These are phyloP conservation scores for Dactylis glomerata DNA, from an alignment of 176 grass and related monocot species.

Conservation along the genomic window DNA sequence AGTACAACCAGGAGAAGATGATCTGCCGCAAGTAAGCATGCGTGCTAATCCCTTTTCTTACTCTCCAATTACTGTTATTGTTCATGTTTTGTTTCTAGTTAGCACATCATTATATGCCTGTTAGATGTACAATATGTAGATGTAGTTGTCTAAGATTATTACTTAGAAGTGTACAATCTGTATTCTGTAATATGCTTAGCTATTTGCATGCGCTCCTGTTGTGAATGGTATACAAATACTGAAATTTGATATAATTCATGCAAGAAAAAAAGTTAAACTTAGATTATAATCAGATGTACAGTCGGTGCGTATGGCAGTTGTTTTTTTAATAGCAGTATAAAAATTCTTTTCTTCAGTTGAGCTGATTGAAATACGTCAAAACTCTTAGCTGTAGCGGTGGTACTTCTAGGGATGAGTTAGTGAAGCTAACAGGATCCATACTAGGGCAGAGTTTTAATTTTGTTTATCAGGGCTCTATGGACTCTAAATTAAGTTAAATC, in stretches of 20 bases:
- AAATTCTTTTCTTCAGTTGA: background rate
- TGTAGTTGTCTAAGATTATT: background rate
- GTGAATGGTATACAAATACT: background rate
- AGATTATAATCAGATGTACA: background rate
- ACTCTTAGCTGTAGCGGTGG: background rate
- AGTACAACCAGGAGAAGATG: slow-evolving; percentile 66
- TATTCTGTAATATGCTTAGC: background rate
- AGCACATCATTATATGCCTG: background rate
- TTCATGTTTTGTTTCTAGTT: background rate
- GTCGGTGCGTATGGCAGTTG: background rate
- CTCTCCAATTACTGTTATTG: background rate
- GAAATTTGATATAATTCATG: background rate
- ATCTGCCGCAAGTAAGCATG: slow-evolving; percentile 64
- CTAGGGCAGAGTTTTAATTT: background rate
- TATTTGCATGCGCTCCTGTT: background rate
- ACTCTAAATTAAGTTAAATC: background rate
- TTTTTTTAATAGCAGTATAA: background rate
- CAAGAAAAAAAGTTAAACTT: background rate
- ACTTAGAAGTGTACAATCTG: background rate
- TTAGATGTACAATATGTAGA: background rate
- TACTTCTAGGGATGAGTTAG: background rate
- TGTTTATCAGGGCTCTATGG: background rate
- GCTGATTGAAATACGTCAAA: background rate
- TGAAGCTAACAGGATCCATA: background rate
- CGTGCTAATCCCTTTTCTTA: background rate